A percentile compares a stretch with the other conserved stretches of the same genome.
phyloP scores from a whole-genome alignment of 305 asterid genomes.

The Caryopteris hybrid region DNA sequence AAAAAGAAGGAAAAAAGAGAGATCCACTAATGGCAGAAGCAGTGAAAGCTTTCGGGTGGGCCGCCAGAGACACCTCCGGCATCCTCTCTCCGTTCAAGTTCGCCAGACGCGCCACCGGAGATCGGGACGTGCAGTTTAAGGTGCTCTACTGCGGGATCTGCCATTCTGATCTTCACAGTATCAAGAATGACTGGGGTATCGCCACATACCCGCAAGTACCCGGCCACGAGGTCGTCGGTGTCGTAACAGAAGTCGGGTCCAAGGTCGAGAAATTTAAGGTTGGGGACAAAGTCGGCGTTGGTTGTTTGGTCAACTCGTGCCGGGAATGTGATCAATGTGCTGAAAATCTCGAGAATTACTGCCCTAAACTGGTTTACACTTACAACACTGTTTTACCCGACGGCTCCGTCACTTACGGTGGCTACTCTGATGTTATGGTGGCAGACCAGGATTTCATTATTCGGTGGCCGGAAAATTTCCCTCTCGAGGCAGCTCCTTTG shows the following conservation, averaged over 20 bases:
- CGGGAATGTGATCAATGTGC: conserved; percentile 17
- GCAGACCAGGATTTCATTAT: conserved; percentile 14
- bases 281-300: conserved; percentile 25
- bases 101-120: conserved; percentile 14
- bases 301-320: conserved; percentile 21
- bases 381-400: conserved; percentile 4
- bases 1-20: too few species aligned
- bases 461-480: conserved; percentile 24
- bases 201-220: conserved; percentile 19
- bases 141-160: conserved; percentile 25
- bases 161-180: conserved; percentile 21
- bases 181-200: conserved; percentile 13
- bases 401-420: conserved; percentile 23
- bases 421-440: conserved; percentile 25
- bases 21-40: not conserved
- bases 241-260: conserved; percentile 16
- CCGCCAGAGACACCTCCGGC: conserved; percentile 23
- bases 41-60: conserved; percentile 16
- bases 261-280: conserved; percentile 13
- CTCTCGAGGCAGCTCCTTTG: conserved; percentile 19
- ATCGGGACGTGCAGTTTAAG: not conserved
- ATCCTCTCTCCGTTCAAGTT: conserved; percentile 16
- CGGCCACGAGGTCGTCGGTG: conserved; percentile 28
- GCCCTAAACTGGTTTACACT: conserved; percentile 6
- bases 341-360: conserved; percentile 17